Conservation (phyloP, 352 stramenopile species). For the Pythium angustatum region DNA sequence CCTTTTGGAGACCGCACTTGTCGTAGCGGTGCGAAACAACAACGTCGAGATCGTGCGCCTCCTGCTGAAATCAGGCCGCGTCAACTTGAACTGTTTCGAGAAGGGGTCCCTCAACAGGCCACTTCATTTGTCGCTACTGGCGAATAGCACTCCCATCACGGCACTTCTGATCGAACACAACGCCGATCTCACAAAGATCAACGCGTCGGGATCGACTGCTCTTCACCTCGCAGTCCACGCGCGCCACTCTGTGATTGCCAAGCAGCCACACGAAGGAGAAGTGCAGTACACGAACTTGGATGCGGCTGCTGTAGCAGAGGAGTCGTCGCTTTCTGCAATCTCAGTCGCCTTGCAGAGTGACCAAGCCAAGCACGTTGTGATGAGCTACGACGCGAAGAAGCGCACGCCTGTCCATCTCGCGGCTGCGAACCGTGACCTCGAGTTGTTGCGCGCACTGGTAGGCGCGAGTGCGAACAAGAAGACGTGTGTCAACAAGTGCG, state of each 20-base stretch:
- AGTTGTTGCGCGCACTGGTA: constrained; percentile 54
- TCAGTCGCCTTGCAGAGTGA: constrained; percentile 50
- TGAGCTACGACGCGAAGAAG: constrained; percentile 44
- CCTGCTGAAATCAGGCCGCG: constrained; percentile 43
- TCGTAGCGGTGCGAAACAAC: constrained; percentile 42
- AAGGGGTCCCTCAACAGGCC: constrained; percentile 43
- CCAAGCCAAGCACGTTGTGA: constrained; percentile 45
- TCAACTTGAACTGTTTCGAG: constrained; percentile 42
- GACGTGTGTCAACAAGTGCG: constrained; percentile 47
- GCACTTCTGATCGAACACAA: constrained; percentile 45
- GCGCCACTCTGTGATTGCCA: constrained; percentile 47
- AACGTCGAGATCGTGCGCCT: constrained; percentile 35
- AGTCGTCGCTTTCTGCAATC: constrained; percentile 43
- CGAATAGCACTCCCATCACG: constrained; percentile 47
- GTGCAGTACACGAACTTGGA: constrained; percentile 46
- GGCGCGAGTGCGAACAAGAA: constrained; percentile 36
- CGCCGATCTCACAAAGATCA: constrained; percentile 45
- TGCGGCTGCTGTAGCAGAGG: constrained; percentile 16
- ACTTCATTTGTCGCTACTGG: constrained; percentile 46
- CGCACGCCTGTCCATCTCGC: constrained; percentile 64
- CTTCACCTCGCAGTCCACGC: constrained; percentile 51
- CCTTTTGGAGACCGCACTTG: constrained; percentile 47
- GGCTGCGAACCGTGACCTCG: constrained; percentile 59
- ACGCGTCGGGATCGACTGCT: constrained; percentile 38
- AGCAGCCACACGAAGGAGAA: constrained; percentile 55